Percentiles rank a stretch among this genome's conserved stretches.
Conservation (phyloP, 75 land plant genomes). For the Sequoiadendron giganteum region DNA sequence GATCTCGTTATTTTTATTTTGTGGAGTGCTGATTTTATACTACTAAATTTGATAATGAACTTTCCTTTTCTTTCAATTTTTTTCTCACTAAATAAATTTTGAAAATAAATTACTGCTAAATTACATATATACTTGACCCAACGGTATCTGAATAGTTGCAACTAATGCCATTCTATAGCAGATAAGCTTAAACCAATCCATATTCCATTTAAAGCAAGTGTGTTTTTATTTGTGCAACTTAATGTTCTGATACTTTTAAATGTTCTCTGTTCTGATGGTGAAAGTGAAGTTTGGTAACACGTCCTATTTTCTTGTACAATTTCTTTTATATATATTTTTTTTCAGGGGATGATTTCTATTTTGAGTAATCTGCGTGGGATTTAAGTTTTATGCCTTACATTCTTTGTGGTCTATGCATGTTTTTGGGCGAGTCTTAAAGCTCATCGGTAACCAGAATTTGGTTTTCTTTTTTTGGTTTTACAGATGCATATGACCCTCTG, state of each 20-base stretch:
- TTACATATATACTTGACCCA: no score
- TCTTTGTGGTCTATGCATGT: neutral
- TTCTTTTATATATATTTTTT: neutral
- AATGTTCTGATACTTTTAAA: no score
- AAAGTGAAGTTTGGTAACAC: neutral
- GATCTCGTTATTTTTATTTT: no score
- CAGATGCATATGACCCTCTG: constrained; percentile 72
- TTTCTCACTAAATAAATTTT: no score
- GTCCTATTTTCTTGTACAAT: neutral
- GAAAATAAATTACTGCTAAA: no score
- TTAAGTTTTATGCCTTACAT: neutral
- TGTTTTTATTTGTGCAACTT: no score
- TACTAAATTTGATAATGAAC: no score
- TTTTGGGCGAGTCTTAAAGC: neutral
- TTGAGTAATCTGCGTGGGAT: neutral
- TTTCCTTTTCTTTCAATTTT: no score
- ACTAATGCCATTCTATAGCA: neutral
- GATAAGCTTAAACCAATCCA: no score
- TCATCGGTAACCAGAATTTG: neutral
- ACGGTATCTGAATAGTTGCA: neutral
- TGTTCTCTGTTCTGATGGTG: neutral
- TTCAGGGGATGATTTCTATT: neutral
- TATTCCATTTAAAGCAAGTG: no score
- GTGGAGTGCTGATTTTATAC: neutral
- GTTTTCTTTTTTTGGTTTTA: neutral